Base-by-base conservation (phyloP, 1,284 basidiomycete genomes). In the Gastroboletus turbinatus region DNA sequence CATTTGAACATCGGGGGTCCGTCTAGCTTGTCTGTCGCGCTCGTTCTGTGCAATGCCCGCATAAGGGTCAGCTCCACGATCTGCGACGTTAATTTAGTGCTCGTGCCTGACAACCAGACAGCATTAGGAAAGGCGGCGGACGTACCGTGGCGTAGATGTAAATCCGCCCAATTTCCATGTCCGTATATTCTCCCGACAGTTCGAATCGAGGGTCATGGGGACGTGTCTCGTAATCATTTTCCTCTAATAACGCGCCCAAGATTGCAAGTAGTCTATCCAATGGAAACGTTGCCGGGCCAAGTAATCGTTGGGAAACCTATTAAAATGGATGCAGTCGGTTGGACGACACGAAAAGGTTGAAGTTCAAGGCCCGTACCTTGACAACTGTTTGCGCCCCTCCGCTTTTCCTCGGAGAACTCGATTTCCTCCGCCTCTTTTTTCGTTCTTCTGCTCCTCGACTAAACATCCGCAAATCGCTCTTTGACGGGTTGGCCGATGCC, bases 191-290 rank as follows among this genome's bases (percentile, higher is more conserved):
- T 36, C 82, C 85, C 10, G 82, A 78, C 50, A 80, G 71, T 23
- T 61, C 74, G 46, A 82, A 83, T 55, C 84, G 75, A 5, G 73
- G 78, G 46, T 71, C 78, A 25, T 75, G 73, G 14, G 67, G 73
- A 13, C 83, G 74, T 7, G 67, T 70, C 14, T 87, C 83, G 0
- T 76, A 78, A 58, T 90, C 92, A 60, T 94, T 86, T 69, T 96
- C 94, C 55, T 92, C 88, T 36, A 95, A 74, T 9, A 98, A 74
- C 0, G 87, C 82, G 2, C 92, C 92, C 8, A 96, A 81, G 53
- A 97, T 89, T 0, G 93, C 92, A 1, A 94, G 69, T 50, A 97
- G 73, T 21, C 95, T 76, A 67, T 97, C 95, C 1, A 96, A 73
- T 0, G 90, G 83, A 68, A 96, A 96, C 0, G 89, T 72, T 46